Evolutionary conservation across 164 flowering plant genomes (phyloP), one percentile per base, ranked within the genome.

Genomic region (Euptelea pleiosperma): DNA sequence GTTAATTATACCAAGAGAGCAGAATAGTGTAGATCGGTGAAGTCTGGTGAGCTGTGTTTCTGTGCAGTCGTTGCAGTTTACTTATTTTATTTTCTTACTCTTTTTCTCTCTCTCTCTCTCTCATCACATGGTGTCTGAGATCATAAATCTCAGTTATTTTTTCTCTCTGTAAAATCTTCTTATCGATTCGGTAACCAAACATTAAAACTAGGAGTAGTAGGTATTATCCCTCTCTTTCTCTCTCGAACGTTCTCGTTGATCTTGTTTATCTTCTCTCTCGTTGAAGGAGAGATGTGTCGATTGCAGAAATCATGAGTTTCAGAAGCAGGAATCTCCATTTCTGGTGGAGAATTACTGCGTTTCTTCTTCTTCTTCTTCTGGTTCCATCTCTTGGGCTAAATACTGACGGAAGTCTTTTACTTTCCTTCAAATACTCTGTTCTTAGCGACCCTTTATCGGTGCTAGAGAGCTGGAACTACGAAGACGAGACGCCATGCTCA

Each of bases 381-480:
- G 55, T 55, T 55, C 60, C 21, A 3, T 56, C 71, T 25, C 45
- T 61, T 52, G 89, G 78, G 46, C 77, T 93, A 0, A 82, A 68
- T 69, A 31, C 70, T 4, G 99, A 93, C 61, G 95, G 93, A 6
- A 21, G 75, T 44, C 67, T 78, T 7, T 61, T 93, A 41, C 85
- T 93, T 18, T 80, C 92, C 18, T 81, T 93, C 76, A 87, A 85
- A 57, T 77, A 69, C 78, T 74, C 83, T 35, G 70, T 90, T 42
- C 66, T 82, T 14, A 75, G 67, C 31, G 99, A 93, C 53, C 96
- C 97, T 2, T 71, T 75, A 0, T 31, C 46, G 16, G 80, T 66
- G 3, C 60, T 93, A 0, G 42, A 51, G n/a, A 70, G 35, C 74
- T 93, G 99, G 99, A 80, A 70, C 54, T 65, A 51, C 76, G 39